A percentile compares a stretch with the other conserved stretches of the same genome.
Evolutionary conservation across 1,139 yeast species (phyloP).

Genomic region (Magnusiomyces tetraspermus): DNA sequence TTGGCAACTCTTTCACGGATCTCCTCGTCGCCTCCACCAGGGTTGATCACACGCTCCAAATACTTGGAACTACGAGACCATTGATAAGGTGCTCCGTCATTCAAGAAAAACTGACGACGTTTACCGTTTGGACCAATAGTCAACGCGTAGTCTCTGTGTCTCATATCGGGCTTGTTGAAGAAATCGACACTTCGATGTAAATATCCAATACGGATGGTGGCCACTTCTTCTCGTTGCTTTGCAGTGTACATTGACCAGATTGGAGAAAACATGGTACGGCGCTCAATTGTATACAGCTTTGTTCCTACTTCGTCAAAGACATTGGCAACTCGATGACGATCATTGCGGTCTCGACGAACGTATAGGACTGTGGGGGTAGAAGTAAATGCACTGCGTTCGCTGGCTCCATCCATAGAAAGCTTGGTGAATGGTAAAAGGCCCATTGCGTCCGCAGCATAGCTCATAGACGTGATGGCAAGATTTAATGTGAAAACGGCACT

Average conservation of each 20-base stretch:
- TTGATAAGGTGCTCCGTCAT: conserved; percentile 45
- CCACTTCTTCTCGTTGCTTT: conserved; percentile 42
- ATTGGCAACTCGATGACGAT: conserved; percentile 39
- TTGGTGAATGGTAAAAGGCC: conserved; percentile 10
- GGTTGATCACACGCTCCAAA: conserved; percentile 45
- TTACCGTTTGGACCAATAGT: conserved; percentile 27
- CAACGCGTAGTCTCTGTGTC: conserved; percentile 35
- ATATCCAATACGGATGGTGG: conserved; percentile 45
- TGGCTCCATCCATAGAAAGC: conserved; percentile 11
- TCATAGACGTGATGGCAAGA: conserved; percentile 12
- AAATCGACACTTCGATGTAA: conserved; percentile 41
- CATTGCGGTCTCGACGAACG: conserved; percentile 43
- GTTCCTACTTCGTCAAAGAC: conserved; percentile 42
- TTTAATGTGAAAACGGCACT: conserved; percentile 13
- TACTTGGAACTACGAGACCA: conserved; percentile 47
- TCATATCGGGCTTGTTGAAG: conserved; percentile 40
- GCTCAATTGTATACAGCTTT: conserved; percentile 43
- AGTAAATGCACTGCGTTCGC: conserved; percentile 27
- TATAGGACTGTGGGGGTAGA: conserved; percentile 36
- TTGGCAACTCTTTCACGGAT: conserved; percentile 44
- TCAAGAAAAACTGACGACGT: conserved; percentile 36
- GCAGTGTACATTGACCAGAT: conserved; percentile 43
- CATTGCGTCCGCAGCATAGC: conserved; percentile 10
- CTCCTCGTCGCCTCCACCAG: conserved; percentile 49
- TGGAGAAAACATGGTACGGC: conserved; percentile 42